Evolutionary conservation across 163 green algal species (phyloP).

Genomic region (Smithsoniella earleae): DNA sequence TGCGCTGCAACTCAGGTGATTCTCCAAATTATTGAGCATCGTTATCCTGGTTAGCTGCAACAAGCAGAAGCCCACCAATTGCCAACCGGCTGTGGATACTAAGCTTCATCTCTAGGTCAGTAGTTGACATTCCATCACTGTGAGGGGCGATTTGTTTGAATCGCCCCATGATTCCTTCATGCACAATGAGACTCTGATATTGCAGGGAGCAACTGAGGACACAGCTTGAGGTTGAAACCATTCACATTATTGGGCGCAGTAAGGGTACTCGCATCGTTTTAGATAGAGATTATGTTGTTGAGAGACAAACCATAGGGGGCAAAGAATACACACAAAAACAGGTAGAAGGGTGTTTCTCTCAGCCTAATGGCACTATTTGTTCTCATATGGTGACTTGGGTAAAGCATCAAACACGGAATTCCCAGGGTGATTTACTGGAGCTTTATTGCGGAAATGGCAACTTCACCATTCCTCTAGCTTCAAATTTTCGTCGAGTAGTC

Average conservation of each 20-base stretch:
- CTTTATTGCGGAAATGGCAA: slow-evolving; percentile 94
- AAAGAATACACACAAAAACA: slow-evolving; percentile 44
- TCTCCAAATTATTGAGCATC: neutral
- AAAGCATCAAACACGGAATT: slow-evolving; percentile 43
- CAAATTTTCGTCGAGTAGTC: slow-evolving; percentile 71
- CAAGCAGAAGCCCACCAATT: too few species aligned
- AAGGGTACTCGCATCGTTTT: slow-evolving; percentile 68
- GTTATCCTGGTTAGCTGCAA: too few species aligned
- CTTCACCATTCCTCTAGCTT: slow-evolving; percentile 76
- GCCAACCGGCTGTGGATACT: too few species aligned
- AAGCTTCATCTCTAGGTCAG: too few species aligned
- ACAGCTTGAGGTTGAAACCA: neutral
- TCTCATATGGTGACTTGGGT: slow-evolving; percentile 83
- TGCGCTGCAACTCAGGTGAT: neutral
- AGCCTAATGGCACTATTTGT: slow-evolving; percentile 81
- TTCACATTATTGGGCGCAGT: slow-evolving; percentile 47
- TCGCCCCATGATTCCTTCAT: too few species aligned
- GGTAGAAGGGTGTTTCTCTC: slow-evolving; percentile 77
- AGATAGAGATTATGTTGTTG: slow-evolving; percentile 52
- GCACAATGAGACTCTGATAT: too few species aligned
- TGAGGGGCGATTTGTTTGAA: too few species aligned
- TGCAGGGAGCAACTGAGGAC: slow-evolving; percentile 11
- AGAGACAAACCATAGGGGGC: slow-evolving; percentile 46
- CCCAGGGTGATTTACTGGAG: slow-evolving; percentile 62
- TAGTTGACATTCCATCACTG: too few species aligned